phyloP scores from a whole-genome alignment of 2,329 filamentous ascomycete species.

The Clonostachys rosea region DNA sequence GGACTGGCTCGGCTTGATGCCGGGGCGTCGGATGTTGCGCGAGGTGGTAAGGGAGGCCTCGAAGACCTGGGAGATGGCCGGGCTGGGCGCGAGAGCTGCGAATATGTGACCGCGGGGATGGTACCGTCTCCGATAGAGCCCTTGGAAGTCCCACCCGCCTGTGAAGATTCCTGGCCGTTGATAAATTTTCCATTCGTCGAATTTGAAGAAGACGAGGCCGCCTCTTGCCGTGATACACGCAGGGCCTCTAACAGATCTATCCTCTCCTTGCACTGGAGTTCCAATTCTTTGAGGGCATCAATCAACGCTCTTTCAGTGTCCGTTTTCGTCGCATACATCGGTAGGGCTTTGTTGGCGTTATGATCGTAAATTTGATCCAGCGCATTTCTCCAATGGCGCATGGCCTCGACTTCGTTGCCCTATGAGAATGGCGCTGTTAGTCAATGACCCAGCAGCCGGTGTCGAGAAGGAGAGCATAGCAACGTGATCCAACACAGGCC shows the following conservation, averaged over 20 bases:
- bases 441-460: constrained; percentile 3
- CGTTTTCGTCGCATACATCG: constrained; percentile 64
- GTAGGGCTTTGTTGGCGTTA: constrained; percentile 69
- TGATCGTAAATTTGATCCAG: constrained; percentile 87
- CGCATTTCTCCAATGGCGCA: constrained; percentile 84
- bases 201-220: constrained; percentile 1
- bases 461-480: not conserved
- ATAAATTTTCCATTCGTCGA: constrained; percentile 5
- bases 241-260: constrained; percentile 85
- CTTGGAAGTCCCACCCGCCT: constrained; percentile 18
- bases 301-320: constrained; percentile 82
- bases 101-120: constrained; percentile 74
- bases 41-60: constrained; percentile 51
- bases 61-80: constrained; percentile 35
- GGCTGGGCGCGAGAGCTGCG: constrained; percentile 68
- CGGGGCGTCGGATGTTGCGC: constrained; percentile 42
- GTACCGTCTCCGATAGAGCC: constrained; percentile 78
- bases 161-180: constrained; percentile 13
- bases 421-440: constrained; percentile 24
- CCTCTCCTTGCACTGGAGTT: constrained; percentile 88
- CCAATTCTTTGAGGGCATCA: constrained; percentile 76
- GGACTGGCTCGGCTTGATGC: too few relatives aligned
- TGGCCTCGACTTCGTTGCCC: constrained; percentile 88
- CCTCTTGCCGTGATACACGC: constrained; percentile 53
- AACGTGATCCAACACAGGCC: too few relatives aligned